phyloP scores from a whole-genome alignment of 2,329 filamentous ascomycete species.

The Dothideomycetidae sp. region DNA sequence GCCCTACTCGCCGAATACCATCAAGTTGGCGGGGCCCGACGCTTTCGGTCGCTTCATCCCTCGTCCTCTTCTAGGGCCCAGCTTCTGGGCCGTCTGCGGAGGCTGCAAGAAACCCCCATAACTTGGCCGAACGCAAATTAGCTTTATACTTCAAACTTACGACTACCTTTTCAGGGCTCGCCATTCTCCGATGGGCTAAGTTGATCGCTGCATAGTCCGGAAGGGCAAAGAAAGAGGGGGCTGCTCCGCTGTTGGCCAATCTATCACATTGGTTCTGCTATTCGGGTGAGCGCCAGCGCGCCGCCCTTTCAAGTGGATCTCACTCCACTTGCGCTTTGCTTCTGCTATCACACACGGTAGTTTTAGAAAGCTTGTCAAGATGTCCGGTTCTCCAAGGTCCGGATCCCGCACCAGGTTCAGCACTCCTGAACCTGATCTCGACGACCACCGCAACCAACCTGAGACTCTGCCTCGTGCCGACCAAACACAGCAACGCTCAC shows the following conservation, averaged over 20 bases:
- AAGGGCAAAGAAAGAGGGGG: constrained; percentile 23
- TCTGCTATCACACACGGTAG: background rate
- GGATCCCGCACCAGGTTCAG: constrained; percentile 52
- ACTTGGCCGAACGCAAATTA: constrained; percentile 40
- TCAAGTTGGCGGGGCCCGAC: constrained; percentile 88
- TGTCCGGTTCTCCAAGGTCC: constrained; percentile 49
- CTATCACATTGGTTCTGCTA: constrained; percentile 36
- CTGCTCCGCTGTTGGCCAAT: background rate
- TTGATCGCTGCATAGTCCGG: constrained; percentile 33
- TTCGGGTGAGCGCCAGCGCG: constrained; percentile 40
- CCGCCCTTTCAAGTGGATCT: constrained; percentile 29
- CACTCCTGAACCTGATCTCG: constrained; percentile 64
- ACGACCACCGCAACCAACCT: constrained; percentile 67
- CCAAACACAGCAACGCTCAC: constrained; percentile 26
- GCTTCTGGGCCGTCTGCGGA: constrained; percentile 88
- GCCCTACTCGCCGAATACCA: constrained; percentile 39
- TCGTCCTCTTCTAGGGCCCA: constrained; percentile 83
- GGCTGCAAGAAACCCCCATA: constrained; percentile 97
- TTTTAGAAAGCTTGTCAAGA: constrained; percentile 27
- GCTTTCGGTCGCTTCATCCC: constrained; percentile 57
- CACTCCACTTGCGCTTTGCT: background rate
- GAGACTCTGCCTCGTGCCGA: constrained; percentile 43
- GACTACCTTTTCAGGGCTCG: constrained; percentile 20
- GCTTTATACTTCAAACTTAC: constrained; percentile 10
- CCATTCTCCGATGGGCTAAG: constrained; percentile 22